Base-by-base conservation (phyloP, 257 asterid genomes). In the Marsdenia floribunda region DNA sequence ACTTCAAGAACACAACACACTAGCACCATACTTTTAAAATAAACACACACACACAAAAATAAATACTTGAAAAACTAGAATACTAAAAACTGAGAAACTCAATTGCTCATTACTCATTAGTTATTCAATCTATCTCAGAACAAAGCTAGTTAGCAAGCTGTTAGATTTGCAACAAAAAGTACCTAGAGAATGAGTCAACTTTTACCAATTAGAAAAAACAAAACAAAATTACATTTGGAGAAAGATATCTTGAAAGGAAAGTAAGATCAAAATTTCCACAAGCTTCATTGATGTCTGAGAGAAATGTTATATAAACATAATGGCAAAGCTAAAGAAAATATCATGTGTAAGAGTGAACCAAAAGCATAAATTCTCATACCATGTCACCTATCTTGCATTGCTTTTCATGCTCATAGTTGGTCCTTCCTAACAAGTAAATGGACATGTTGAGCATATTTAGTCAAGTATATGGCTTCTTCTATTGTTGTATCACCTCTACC, bases 401-500 rank as follows among this genome's bases (percentile, higher is more conserved):
- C 98, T 85, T 91, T 95, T 67, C 98, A 95, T 71, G 99, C 99
- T 81, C 94, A 85, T 73, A 90, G 78, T 65, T 95, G 97, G 84
- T 88, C 96, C 78, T 80, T 84, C n/a, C 99, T 97, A 78, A 92
- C 98, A 77, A 95, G 97, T 77, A 95, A 85, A 85, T 95, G 99
- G 65, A 95, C 97, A 83, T 89, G 99, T 24, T 98, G 93, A 76
- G 98, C 99, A 80, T 92, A 92, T 82, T 95, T 95, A 66, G 99
- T 95, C 83, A 95, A 87, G 85, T 92, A 95, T 72, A 95, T 77
- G 61, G 99, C 99, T 84, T 95, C 99, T 87, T 92, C 99, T 35
- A 98, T 92, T 73, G 99, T 98, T 19, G 99, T 92, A 89, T 95
- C 99, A 73, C 99, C 99, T 19, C 99, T 98, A 64, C 99, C 99